phyloP scores from a whole-genome alignment of 2,329 filamentous ascomycete genomes.

The Bipolaris bicolor region DNA sequence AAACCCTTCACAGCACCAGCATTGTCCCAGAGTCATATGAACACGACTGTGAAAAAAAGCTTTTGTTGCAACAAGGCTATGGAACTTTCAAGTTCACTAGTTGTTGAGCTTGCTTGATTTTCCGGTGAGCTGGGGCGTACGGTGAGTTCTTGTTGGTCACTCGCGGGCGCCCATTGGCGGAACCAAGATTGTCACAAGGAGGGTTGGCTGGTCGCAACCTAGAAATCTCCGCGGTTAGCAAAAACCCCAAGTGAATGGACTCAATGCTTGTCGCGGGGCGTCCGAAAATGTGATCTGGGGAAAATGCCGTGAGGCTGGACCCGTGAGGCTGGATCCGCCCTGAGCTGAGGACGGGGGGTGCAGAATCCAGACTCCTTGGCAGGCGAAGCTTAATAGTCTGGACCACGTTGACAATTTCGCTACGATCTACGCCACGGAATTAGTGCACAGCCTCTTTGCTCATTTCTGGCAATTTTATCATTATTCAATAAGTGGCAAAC shows the following conservation, averaged over 20 bases:
- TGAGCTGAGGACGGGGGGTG: background rate
- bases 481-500: background rate
- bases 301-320: background rate
- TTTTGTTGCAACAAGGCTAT: too few relatives aligned
- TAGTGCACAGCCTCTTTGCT: background rate
- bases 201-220: background rate
- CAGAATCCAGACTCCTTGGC: background rate
- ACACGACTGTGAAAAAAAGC: too few relatives aligned
- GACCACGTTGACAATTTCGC: background rate
- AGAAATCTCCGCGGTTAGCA: background rate
- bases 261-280: background rate
- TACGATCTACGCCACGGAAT: background rate
- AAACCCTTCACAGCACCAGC: conserved; percentile 15
- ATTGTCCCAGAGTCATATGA: background rate
- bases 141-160: background rate
- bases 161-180: background rate
- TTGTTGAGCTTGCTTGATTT: background rate
- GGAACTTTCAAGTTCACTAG: background rate
- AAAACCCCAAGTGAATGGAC: background rate
- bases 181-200: background rate
- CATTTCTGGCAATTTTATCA: background rate
- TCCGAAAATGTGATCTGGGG: background rate
- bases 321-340: background rate
- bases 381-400: background rate
- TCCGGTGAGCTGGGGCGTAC: background rate